Evolutionary conservation across 768 basidiomycete genomes (phyloP), one percentile per base, ranked within the genome.

Genomic region (Lenzites betulinus): DNA sequence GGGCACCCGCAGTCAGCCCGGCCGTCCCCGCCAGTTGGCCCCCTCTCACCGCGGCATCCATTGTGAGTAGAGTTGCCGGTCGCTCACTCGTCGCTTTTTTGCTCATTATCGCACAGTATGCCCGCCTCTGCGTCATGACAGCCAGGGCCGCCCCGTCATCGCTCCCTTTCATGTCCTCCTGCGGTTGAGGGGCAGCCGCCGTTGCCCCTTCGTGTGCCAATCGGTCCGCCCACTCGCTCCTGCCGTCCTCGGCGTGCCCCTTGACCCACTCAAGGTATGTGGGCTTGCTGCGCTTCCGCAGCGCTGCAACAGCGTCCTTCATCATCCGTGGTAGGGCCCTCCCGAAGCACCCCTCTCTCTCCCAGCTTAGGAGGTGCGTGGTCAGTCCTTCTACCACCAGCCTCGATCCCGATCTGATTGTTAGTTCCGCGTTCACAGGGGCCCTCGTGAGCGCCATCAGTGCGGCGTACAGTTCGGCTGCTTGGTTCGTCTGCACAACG

Each of bases 201-300:
- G 1, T 5, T 7, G 46, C 46, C 11, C 46, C 46, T 4, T 26
- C 1, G 2, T 13, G 11, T 5, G 46, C 46, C 1, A 47, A 25
- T 8, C 7, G 7, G 23, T 47, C 46, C 1, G 63, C 61, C 12
- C 47, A 38, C n/a, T 63, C 66, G n/a, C 64, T 65, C 0, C 66
- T 57, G 3, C 4, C 5, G 1, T 13, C 33, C 0, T 59, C 57
- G 1, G 7, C 5, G 22, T 67, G 66, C 1, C 66, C 66, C 35
- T 65, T 62, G 0, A 66, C 60, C 66, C 66, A 67, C 15, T 28
- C 12, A 4, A 67, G 56, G n/a, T 16, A 16, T 0, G 59, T 61
- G 0, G 49, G n/a, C 1, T 56, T 56, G 0, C 38, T 22, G 0
- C 56, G 3, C 2, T 0, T 7, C 16, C 54, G 26, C 4, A 67